These are phyloP conservation scores for Stagonosporopsis rhizophila DNA, from an alignment of 2,329 filamentous ascomycete species.

Conservation along the genomic window DNA sequence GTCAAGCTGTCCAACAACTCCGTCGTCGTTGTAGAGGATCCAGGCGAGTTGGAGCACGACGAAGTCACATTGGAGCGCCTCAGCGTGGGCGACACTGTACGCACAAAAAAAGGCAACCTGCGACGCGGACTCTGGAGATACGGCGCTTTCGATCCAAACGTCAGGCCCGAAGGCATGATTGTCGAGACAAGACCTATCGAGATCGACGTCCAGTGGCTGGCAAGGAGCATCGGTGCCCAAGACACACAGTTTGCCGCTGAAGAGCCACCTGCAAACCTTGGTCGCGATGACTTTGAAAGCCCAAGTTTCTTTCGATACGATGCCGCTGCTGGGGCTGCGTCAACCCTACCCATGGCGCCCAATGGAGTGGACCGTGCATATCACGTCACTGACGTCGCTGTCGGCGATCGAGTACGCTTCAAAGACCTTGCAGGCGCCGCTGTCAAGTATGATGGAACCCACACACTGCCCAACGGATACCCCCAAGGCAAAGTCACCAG, in stretches of 20 bases:
- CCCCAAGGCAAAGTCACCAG: conserved; percentile 52
- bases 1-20: conserved; percentile 61
- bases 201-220: conserved; percentile 62
- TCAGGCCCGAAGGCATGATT: conserved; percentile 59
- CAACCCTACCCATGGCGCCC: conserved; percentile 30
- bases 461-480: conserved; percentile 33
- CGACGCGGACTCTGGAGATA: conserved; percentile 61
- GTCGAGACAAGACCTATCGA: conserved; percentile 57
- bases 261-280: conserved; percentile 44
- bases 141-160: conserved; percentile 59
- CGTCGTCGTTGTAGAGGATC: conserved; percentile 60
- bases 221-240: conserved; percentile 49
- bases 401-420: conserved; percentile 62
- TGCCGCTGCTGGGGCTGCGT: conserved; percentile 33
- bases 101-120: conserved; percentile 60
- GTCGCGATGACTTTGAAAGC: conserved; percentile 53
- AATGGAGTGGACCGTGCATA: conserved; percentile 39
- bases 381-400: conserved; percentile 49
- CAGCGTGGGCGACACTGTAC: conserved; percentile 58
- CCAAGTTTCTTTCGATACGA: conserved; percentile 55
- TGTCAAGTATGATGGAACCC: conserved; percentile 58
- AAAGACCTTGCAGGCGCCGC: conserved; percentile 59
- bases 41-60: conserved; percentile 51
- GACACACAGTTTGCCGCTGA: conserved; percentile 26
- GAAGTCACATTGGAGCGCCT: conserved; percentile 47